Evolutionary conservation across 192 early-diverging fungal species (phyloP).

Genomic region (Linnemannia zychae): DNA sequence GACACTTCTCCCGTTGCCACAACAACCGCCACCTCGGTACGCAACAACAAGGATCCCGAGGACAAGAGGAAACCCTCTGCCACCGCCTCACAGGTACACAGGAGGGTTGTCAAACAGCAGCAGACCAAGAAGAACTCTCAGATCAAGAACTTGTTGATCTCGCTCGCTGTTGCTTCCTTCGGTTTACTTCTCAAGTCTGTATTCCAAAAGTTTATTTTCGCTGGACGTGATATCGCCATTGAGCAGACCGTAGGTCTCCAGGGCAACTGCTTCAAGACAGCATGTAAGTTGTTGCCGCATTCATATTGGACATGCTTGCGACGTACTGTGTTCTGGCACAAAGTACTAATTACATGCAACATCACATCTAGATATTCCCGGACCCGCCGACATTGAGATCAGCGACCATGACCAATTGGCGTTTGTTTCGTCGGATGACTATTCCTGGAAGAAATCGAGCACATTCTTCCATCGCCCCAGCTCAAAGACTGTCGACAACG

Average conservation of each 20-base stretch:
- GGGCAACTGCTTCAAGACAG: conserved; percentile 49
- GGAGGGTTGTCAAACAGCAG: background rate
- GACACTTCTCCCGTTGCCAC: conserved; percentile 20
- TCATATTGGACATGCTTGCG: background rate
- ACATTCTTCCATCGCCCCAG: conserved; percentile 51
- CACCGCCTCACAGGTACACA: background rate
- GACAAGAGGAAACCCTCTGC: conserved; percentile 7
- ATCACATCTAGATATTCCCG: conserved; percentile 31
- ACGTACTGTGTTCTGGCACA: background rate
- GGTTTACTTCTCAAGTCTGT: conserved; percentile 42
- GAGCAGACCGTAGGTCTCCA: conserved; percentile 33
- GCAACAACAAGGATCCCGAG: conserved; percentile 23
- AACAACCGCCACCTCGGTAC: conserved; percentile 39
- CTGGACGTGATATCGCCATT: conserved; percentile 34
- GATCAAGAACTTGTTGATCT: conserved; percentile 21
- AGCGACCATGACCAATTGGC: conserved; percentile 34
- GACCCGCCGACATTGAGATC: conserved; percentile 50
- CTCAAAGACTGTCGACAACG: conserved; percentile 33
- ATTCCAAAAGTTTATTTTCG: conserved; percentile 28
- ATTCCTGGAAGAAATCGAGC: conserved; percentile 42
- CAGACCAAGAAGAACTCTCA: conserved; percentile 14
- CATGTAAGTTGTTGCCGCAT: conserved; percentile 18
- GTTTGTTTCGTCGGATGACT: conserved; percentile 52
- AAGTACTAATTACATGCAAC: background rate
- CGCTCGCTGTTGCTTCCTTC: conserved; percentile 31